phyloP scores from a whole-genome alignment of 2,329 filamentous ascomycete genomes.

The Tricladium varicosporioides region DNA sequence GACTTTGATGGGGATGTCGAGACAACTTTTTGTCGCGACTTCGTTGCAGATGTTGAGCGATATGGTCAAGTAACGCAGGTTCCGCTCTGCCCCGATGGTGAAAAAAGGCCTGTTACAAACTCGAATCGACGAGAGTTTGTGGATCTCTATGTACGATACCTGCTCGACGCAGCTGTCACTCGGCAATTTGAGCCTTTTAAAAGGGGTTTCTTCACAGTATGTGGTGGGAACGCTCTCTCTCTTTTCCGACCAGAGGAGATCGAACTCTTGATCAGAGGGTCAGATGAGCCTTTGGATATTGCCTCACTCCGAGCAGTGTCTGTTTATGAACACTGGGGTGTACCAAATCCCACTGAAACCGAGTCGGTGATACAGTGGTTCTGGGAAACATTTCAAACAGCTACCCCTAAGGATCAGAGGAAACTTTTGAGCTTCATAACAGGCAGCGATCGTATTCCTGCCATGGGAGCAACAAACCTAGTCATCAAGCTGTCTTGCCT shows the following conservation, averaged over 20 bases:
- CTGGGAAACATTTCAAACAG: conserved; percentile 75
- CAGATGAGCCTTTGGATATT: conserved; percentile 80
- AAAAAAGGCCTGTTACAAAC: conserved; percentile 76
- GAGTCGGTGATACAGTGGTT: conserved; percentile 80
- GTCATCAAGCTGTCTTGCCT: conserved; percentile 74
- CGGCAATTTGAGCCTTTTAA: conserved; percentile 93
- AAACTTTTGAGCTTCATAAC: conserved; percentile 84
- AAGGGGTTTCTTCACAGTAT: conserved; percentile 89
- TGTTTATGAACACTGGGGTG: conserved; percentile 77
- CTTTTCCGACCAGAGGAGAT: conserved; percentile 91
- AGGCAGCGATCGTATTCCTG: conserved; percentile 85
- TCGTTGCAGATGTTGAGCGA: conserved; percentile 72
- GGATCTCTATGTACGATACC: conserved; percentile 75
- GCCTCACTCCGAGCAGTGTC: conserved; percentile 72
- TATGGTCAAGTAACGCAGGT: conserved; percentile 68
- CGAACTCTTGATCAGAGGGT: conserved; percentile 80
- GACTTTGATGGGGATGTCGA: conserved; percentile 85
- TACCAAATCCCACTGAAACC: conserved; percentile 49
- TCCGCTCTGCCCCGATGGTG: conserved; percentile 72
- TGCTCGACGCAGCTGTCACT: conserved; percentile 74
- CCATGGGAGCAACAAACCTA: conserved; percentile 78
- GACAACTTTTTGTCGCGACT: conserved; percentile 76
- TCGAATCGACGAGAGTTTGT: conserved; percentile 82
- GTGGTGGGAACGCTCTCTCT: conserved; percentile 81
- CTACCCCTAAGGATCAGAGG: conserved; percentile 66